A percentile compares a stretch with the other conserved stretches of the same genome.
phyloP scores from a whole-genome alignment of 2,329 filamentous ascomycete genomes.

The Fusarium sp. region DNA sequence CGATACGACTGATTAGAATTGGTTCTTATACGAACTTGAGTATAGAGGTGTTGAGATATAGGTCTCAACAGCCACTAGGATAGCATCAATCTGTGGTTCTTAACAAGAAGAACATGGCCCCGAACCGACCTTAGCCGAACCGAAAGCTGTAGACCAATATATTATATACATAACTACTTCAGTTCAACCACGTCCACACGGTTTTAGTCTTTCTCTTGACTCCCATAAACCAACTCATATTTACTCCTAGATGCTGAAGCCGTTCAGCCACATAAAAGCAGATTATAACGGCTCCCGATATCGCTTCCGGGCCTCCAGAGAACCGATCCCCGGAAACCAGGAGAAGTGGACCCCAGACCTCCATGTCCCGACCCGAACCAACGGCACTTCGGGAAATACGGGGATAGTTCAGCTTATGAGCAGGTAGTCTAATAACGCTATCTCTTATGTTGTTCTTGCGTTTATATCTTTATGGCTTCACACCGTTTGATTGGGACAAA shows the following conservation, averaged over 20 bases:
- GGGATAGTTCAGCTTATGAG: too few species aligned
- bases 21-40: not conserved
- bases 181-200: not conserved
- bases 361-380: too few species aligned
- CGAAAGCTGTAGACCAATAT: not conserved
- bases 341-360: not conserved
- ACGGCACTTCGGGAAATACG: too few species aligned
- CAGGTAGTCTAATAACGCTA: accelerated
- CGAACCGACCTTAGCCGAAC: not conserved
- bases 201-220: too few species aligned
- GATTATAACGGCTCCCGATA: not conserved
- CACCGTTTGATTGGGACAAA: not conserved
- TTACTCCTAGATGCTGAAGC: not conserved
- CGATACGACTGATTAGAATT: not conserved
- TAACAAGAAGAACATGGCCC: not conserved
- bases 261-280: not conserved
- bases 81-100: too few species aligned
- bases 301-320: not conserved
- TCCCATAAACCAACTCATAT: too few species aligned
- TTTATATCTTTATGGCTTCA: accelerated
- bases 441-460: accelerated
- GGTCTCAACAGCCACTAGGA: too few species aligned
- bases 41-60: not conserved
- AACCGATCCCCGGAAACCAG: not conserved
- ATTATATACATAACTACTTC: not conserved